These are phyloP conservation scores for Jackrogersella multiformis DNA, from an alignment of 495 filamentous ascomycete species.

Conservation along the genomic window DNA sequence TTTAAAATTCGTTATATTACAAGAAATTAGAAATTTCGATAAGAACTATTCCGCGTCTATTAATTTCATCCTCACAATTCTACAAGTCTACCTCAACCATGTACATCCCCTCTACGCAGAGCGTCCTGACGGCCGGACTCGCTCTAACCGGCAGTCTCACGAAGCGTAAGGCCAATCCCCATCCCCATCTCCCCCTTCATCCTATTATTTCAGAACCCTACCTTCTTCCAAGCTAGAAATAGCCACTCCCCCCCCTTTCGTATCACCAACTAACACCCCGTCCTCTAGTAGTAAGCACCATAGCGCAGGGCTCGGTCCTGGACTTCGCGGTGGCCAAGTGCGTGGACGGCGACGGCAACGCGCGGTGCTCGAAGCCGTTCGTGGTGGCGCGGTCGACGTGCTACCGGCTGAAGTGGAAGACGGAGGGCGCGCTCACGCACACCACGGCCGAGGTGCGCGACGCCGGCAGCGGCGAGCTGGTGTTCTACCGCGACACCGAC, in stretches of 20 bases:
- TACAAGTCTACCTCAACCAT: conserved; percentile 22
- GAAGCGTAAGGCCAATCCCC: conserved; percentile 41
- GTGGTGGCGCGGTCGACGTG: conserved; percentile 44
- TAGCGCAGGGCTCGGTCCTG: conserved; percentile 43
- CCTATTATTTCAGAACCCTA: background rate
- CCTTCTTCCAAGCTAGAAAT: background rate
- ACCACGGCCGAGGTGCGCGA: conserved; percentile 54
- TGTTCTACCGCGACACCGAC: conserved; percentile 54
- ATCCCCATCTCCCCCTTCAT: too few species aligned
- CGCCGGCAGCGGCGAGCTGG: conserved; percentile 48
- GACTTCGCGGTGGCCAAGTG: conserved; percentile 51
- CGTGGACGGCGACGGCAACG: conserved; percentile 45
- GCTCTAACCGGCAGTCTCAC: conserved; percentile 40
- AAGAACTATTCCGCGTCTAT: too few species aligned
- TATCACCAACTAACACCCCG: background rate
- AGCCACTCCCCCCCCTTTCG: background rate
- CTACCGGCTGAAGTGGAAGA: conserved; percentile 52
- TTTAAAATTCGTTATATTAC: too few species aligned
- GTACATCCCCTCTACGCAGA: conserved; percentile 47
- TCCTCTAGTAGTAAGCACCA: conserved; percentile 25
- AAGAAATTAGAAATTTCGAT: too few species aligned
- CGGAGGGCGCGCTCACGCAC: conserved; percentile 49
- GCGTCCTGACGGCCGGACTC: conserved; percentile 45
- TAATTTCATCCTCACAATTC: background rate
- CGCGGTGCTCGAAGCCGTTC: conserved; percentile 51